A percentile compares a stretch with the other conserved stretches of the same genome.
Conservation (phyloP, 1,284 basidiomycete genomes). For the Rhodotorula sp. region DNA sequence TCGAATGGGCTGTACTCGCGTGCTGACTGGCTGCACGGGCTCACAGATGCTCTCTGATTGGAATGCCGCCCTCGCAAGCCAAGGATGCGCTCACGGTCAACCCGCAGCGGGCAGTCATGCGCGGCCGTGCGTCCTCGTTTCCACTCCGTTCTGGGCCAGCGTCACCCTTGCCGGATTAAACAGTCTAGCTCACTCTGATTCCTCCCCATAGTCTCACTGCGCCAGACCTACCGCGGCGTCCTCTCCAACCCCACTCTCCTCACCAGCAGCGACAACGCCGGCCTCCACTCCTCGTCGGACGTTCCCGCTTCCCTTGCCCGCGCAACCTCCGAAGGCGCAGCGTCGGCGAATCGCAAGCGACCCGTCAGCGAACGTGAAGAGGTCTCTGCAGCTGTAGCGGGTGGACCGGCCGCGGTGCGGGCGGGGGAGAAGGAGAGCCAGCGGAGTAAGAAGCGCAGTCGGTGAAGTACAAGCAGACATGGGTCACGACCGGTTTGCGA, state of each 20-base stretch:
- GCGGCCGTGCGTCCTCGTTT: constrained; percentile 62
- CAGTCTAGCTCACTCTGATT: no score
- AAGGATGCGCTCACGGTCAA: constrained; percentile 63
- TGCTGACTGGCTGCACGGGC: not conserved
- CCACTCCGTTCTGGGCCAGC: not conserved
- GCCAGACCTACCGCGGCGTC: constrained; percentile 38
- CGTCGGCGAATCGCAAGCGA: not conserved
- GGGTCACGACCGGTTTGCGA: no score
- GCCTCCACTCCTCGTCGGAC: not conserved
- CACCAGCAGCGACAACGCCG: not conserved
- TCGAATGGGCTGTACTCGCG: not conserved
- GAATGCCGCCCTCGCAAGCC: constrained; percentile 65
- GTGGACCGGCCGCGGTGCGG: not conserved
- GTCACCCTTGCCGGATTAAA: not conserved
- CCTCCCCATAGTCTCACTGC: constrained; percentile 27
- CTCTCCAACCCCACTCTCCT: constrained; percentile 34
- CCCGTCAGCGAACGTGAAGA: not conserved
- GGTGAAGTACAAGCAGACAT: no score
- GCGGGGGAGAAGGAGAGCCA: no score
- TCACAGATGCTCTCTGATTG: constrained; percentile 64
- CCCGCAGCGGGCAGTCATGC: constrained; percentile 66
- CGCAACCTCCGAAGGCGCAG: not conserved
- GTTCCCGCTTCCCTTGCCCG: not conserved
- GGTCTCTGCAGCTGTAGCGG: not conserved
- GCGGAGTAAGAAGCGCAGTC: no score